Base-by-base conservation (phyloP, 2,329 filamentous ascomycete genomes). In the Sporothrix globosa region DNA sequence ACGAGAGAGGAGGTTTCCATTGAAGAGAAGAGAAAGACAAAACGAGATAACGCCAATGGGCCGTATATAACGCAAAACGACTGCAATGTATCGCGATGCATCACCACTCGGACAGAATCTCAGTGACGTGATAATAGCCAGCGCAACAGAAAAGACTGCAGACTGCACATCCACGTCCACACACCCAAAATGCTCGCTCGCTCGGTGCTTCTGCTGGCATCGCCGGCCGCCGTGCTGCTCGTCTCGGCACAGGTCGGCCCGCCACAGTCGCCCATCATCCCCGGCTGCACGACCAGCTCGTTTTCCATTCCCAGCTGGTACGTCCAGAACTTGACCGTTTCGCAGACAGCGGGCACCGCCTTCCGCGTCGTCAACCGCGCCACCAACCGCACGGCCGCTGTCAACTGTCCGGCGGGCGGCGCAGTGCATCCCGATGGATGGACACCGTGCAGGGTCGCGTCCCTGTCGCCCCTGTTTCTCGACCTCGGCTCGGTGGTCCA, bases 31-130 rank as follows among this genome's bases (percentile, higher is more conserved):
- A 14, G 7, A 60, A 0, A 2, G 17, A 41, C 3, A 61, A 27
- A 46, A 27, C 24, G n/a, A n/a, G 7, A 24, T 6, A 53, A 24
- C 34, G n/a, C 9, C 39, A 46, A 63, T 46, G 39, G 5, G 27
- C n/a, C 1, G n/a, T 48, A 48, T 63, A 63, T 63, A 63, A 63
- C 60, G 60, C 60, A 63, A 46, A 63, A 21, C 54, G 19, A 60
- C 54, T 4, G 17, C 17, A n/a, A 0, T 41, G 9, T 41, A 17
- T 60, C 30, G 13, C 14, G 13, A 56, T 56, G 53, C 27, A 34
- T 19, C 53, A 5, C 21, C 19, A 5, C 2, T 9, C 24, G 34
- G 34, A 1, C 34, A 34, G 34, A 4, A 7, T 6, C 34, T 9
- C 21, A 13, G 30, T 41, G 19, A 60, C 11, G n/a, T 27, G 39